These are phyloP conservation scores for Colletotrichum nymphaeae DNA, from an alignment of 2,329 filamentous ascomycete species.

Conservation along the genomic window DNA sequence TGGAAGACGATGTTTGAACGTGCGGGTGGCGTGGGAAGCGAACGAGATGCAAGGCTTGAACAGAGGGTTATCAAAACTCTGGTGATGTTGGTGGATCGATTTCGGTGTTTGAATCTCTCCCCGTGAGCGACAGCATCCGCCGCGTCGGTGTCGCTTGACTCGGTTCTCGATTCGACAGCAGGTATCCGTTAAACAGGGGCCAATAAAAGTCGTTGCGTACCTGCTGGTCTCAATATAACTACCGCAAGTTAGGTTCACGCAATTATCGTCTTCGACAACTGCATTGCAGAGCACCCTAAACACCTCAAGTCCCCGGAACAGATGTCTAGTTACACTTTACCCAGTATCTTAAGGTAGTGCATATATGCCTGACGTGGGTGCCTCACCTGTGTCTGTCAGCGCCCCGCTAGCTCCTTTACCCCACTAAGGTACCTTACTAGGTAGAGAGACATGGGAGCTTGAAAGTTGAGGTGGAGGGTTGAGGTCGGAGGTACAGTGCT, in stretches of 20 bases:
- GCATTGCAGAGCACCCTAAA: not conserved
- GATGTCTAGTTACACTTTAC: too few relatives aligned
- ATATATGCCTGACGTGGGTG: too few relatives aligned
- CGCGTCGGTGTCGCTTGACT: not conserved
- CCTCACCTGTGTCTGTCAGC: too few relatives aligned
- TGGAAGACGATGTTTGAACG: not conserved
- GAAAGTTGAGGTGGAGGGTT: not conserved
- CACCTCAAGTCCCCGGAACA: too few relatives aligned
- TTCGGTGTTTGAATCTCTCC: constrained; percentile 12
- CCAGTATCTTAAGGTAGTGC: too few relatives aligned
- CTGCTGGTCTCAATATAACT: not conserved
- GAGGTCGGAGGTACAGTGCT: not conserved
- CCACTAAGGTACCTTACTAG: too few relatives aligned
- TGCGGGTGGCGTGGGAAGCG: not conserved
- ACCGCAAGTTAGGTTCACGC: not conserved
- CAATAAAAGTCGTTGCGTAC: not conserved
- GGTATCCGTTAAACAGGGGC: not conserved
- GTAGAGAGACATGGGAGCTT: not conserved
- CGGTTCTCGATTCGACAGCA: not conserved
- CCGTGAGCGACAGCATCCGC: not conserved
- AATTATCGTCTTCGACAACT: not conserved
- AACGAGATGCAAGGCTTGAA: not conserved
- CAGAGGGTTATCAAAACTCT: not conserved
- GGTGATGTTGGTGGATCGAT: not conserved
- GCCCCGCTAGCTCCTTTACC: too few relatives aligned